Percentiles rank a stretch among this genome's conserved stretches.
phyloP scores from a whole-genome alignment of 129 eudicot species.

The Pittosporum tobira region DNA sequence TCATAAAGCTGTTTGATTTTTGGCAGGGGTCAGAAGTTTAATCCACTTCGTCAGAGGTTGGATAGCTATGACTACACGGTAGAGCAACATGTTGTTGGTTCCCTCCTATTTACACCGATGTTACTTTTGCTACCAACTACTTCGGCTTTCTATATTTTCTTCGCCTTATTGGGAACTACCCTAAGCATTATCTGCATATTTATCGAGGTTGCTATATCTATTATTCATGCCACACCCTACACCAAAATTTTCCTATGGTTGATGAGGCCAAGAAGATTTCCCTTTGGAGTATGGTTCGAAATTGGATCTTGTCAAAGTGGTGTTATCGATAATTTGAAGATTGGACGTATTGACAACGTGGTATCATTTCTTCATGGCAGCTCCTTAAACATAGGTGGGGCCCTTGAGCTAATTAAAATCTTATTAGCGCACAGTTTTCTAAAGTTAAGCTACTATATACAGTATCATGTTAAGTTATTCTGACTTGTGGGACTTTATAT shows the following conservation, averaged over 20 bases:
- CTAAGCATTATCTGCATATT: slow-evolving; percentile 34
- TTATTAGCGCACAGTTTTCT: not conserved
- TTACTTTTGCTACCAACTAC: slow-evolving; percentile 84
- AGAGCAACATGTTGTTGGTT: slow-evolving; percentile 90
- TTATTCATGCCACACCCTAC: slow-evolving; percentile 87
- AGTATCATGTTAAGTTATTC: too few species aligned
- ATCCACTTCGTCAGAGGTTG: slow-evolving; percentile 88
- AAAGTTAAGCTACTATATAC: too few species aligned
- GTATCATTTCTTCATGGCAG: slow-evolving; percentile 63
- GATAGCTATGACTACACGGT: slow-evolving; percentile 91
- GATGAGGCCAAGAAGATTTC: slow-evolving; percentile 61
- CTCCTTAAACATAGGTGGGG: slow-evolving; percentile 48
- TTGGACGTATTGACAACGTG: slow-evolving; percentile 13
- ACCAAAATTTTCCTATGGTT: slow-evolving; percentile 66
- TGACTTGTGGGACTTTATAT: not conserved
- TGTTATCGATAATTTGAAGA: slow-evolving; percentile 16
- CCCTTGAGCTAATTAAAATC: not conserved
- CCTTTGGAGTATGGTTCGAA: slow-evolving; percentile 84
- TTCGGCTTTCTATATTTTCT: slow-evolving; percentile 82
- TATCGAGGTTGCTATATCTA: slow-evolving; percentile 48
- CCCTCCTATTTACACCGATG: slow-evolving; percentile 82
- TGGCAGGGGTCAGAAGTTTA: slow-evolving; percentile 89
- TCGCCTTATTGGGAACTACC: slow-evolving; percentile 60
- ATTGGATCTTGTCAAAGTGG: slow-evolving; percentile 24
- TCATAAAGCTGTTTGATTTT: slow-evolving; percentile 2